These are phyloP conservation scores for Sclerospora graminicola DNA, from an alignment of 352 stramenopile genomes.

Conservation along the genomic window DNA sequence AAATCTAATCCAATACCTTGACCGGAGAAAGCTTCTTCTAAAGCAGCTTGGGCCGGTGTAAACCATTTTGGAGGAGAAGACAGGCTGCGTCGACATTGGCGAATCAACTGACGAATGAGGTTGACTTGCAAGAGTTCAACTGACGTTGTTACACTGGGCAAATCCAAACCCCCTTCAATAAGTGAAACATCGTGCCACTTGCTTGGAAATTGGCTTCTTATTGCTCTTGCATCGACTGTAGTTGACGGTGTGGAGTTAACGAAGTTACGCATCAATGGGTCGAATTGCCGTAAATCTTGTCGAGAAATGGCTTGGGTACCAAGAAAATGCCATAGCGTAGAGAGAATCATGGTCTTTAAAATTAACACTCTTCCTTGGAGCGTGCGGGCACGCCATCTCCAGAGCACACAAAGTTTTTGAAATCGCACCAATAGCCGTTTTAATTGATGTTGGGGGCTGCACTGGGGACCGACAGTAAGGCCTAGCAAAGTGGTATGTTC, in stretches of 20 bases:
- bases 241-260: neutral
- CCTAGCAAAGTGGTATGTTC: neutral
- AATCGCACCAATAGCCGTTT: neutral
- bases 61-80: too few species aligned
- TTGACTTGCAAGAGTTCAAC: slow-evolving; percentile 4
- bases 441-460: neutral
- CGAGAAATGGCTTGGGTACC: neutral
- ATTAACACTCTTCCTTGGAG: neutral
- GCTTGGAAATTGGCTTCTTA: neutral
- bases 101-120: slow-evolving; percentile 3
- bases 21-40: neutral
- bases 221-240: neutral
- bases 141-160: neutral
- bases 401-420: neutral
- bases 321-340: neutral
- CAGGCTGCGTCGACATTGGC: neutral
- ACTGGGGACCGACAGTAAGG: neutral
- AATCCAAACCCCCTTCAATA: neutral
- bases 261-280: neutral
- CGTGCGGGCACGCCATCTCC: neutral
- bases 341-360: neutral
- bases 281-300: neutral
- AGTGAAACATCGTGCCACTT: neutral
- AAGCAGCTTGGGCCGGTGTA: neutral
- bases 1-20: slow-evolving; percentile 1